Conservation (phyloP, 2,329 filamentous ascomycete genomes). For the Penicillium sp. region DNA sequence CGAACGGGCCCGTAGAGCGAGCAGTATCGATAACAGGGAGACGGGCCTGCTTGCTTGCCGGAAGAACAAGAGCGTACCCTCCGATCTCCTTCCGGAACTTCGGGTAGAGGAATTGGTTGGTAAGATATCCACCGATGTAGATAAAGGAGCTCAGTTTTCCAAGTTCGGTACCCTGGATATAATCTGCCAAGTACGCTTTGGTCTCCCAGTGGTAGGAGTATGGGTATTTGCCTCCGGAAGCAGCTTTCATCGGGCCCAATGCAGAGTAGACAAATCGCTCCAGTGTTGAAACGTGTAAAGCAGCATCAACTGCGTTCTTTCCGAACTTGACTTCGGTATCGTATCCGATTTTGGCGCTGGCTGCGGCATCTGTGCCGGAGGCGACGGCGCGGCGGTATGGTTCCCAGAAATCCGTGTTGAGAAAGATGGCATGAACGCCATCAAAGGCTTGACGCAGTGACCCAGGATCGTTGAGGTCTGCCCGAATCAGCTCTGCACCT, state of each 20-base stretch:
- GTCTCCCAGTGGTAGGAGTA: conserved; percentile 52
- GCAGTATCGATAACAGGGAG: conserved; percentile 45
- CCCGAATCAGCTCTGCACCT: conserved; percentile 32
- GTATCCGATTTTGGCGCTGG: conserved; percentile 35
- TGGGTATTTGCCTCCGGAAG: conserved; percentile 48
- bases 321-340: conserved; percentile 54
- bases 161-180: conserved; percentile 47
- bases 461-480: conserved; percentile 27
- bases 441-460: conserved; percentile 33
- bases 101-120: conserved; percentile 33
- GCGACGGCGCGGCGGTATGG: conserved; percentile 43
- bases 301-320: conserved; percentile 58
- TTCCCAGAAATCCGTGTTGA: conserved; percentile 58
- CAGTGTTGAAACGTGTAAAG: conserved; percentile 44
- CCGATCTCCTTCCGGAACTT: conserved; percentile 27
- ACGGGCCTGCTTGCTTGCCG: conserved; percentile 18
- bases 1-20: conserved; percentile 46
- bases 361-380: not conserved
- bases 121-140: conserved; percentile 34
- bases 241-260: conserved; percentile 50
- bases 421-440: conserved; percentile 55
- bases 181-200: conserved; percentile 52
- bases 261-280: conserved; percentile 55
- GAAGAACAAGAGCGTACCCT: conserved; percentile 34
- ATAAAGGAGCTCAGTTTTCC: conserved; percentile 46